Percentiles rank a stretch among this genome's conserved stretches.
Conservation (phyloP, 306 rosid genomes). For the Fragaria vesca region DNA sequence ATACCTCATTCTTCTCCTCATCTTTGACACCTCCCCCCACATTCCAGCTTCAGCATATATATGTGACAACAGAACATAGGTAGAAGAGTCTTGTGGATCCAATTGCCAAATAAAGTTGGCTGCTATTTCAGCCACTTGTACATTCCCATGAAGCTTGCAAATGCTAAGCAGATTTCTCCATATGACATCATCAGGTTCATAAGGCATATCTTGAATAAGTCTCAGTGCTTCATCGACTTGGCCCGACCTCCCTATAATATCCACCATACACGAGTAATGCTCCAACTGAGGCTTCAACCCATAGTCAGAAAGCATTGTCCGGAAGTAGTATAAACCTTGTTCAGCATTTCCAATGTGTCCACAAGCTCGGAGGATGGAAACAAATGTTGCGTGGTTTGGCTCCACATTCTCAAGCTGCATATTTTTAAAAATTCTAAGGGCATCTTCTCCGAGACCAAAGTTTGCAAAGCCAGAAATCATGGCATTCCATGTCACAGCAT, state of each 20-base stretch:
- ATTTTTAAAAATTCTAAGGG: conserved; percentile 60
- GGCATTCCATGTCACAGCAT: conserved; percentile 86
- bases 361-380: conserved; percentile 85
- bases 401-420: conserved; percentile 65
- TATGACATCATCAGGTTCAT: conserved; percentile 66
- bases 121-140: conserved; percentile 76
- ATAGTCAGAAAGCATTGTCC: conserved; percentile 51
- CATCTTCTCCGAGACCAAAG: conserved; percentile 77
- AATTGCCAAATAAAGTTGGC: conserved; percentile 46
- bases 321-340: conserved; percentile 55
- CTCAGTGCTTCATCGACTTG: conserved; percentile 57
- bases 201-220: conserved; percentile 79
- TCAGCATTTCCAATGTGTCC: conserved; percentile 70
- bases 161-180: conserved; percentile 83
- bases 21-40: conserved; percentile 72
- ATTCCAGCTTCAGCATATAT: conserved; percentile 66
- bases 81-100: conserved; percentile 81
- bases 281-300: conserved; percentile 74
- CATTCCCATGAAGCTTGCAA: conserved; percentile 73
- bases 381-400: conserved; percentile 74
- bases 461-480: conserved; percentile 84
- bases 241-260: conserved; percentile 81
- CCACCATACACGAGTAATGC: conserved; percentile 88
- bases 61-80: conserved; percentile 68
- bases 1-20: conserved; percentile 67